Evolutionary conservation across 2,329 filamentous ascomycete genomes (phyloP).

Genomic region (Lachnellula cervina): DNA sequence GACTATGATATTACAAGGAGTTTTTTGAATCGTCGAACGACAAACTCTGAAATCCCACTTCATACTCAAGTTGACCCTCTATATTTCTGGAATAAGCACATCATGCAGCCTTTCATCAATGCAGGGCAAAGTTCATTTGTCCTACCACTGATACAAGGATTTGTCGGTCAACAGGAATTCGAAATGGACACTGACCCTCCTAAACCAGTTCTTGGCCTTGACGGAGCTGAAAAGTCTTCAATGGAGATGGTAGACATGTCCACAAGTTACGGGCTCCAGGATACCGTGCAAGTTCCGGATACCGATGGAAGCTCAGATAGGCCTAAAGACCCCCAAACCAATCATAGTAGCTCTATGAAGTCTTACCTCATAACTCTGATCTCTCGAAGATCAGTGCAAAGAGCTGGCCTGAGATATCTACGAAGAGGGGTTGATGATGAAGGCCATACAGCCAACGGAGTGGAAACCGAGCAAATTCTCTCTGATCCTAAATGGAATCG

Average conservation of each 20-base stretch:
- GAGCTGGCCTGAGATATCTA: slow-evolving; percentile 84
- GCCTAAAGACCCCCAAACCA: neutral
- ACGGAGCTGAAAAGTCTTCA: slow-evolving; percentile 41
- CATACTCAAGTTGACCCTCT: slow-evolving; percentile 67
- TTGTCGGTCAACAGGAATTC: slow-evolving; percentile 82
- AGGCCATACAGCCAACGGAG: slow-evolving; percentile 81
- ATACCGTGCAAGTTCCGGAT: slow-evolving; percentile 4
- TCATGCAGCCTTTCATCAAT: slow-evolving; percentile 69
- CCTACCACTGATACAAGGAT: slow-evolving; percentile 87
- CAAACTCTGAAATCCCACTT: slow-evolving; percentile 53
- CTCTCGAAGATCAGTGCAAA: slow-evolving; percentile 80
- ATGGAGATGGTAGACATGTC: slow-evolving; percentile 37
- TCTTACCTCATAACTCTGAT: slow-evolving; percentile 71
- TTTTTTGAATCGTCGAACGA: slow-evolving; percentile 38
- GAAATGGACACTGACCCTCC: slow-evolving; percentile 58
- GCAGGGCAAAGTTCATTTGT: slow-evolving; percentile 66
- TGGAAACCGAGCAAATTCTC: slow-evolving; percentile 93
- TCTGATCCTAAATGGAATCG: slow-evolving; percentile 64
- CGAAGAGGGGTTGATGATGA: slow-evolving; percentile 87
- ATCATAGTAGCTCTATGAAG: slow-evolving; percentile 13
- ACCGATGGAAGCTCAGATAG: neutral
- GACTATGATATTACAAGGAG: slow-evolving; percentile 84
- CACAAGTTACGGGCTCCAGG: slow-evolving; percentile 14
- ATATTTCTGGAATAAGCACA: slow-evolving; percentile 88
- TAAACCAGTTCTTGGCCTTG: slow-evolving; percentile 42